phyloP scores from a whole-genome alignment of 2,329 filamentous ascomycete genomes.

The Monilinia laxa region DNA sequence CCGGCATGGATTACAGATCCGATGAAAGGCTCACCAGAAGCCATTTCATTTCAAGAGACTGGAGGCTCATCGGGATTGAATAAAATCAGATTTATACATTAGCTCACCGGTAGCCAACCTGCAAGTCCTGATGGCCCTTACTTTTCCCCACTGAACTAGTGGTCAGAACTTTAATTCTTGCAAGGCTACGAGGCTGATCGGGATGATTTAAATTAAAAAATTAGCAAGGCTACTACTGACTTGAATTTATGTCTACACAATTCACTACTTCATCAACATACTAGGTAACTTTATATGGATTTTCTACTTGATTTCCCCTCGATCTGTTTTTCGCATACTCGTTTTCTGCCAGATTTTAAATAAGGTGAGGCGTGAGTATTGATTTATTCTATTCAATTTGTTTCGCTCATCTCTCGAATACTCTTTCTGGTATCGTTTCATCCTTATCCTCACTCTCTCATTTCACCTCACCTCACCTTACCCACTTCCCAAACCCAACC shows the following conservation, averaged over 20 bases:
- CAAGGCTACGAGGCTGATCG: conserved; percentile 6
- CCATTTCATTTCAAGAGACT: too few species aligned
- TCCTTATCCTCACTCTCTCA: neutral
- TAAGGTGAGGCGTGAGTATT: too few species aligned
- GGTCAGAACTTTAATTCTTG: neutral
- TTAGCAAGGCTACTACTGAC: neutral
- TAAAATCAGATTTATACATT: neutral
- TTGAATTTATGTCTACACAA: too few species aligned
- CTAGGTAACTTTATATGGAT: too few species aligned
- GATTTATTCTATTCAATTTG: too few species aligned
- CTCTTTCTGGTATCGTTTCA: too few species aligned
- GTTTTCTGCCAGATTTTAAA: neutral
- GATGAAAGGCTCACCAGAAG: too few species aligned
- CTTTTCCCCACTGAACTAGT: too few species aligned
- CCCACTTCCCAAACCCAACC: neutral
- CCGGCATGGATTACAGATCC: neutral
- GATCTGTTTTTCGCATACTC: neutral
- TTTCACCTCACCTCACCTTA: too few species aligned
- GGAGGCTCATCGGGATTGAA: too few species aligned
- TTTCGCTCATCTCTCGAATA: too few species aligned
- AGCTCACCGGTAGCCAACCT: neutral
- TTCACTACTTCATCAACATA: neutral
- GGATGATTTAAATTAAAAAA: neutral
- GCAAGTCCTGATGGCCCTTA: neutral
- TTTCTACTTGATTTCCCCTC: neutral